A percentile compares a stretch with the other conserved stretches of the same genome.
phyloP scores from a whole-genome alignment of 306 rosid species.

The Neltuma alba region DNA sequence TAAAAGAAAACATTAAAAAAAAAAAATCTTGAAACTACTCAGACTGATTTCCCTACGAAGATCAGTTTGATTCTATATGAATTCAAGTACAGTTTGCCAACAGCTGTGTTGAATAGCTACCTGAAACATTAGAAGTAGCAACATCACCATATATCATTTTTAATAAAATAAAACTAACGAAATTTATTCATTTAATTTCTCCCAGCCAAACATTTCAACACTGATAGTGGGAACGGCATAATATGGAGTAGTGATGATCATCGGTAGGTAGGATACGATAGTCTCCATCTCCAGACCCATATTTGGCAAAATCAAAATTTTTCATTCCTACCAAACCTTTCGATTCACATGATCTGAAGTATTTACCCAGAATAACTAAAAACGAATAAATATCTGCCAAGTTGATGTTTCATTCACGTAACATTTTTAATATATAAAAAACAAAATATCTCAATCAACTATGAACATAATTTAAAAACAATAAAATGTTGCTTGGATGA shows the following conservation, averaged over 20 bases:
- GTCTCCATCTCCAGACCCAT: neutral
- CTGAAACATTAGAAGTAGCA: slow-evolving; percentile 9
- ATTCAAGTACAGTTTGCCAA: slow-evolving; percentile 11
- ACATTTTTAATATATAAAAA: neutral
- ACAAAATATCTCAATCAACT: neutral
- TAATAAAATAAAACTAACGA: neutral
- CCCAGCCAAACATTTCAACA: neutral
- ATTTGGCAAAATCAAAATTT: neutral
- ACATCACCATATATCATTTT: neutral
- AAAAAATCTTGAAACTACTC: neutral
- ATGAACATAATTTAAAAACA: neutral
- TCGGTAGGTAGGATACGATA: neutral
- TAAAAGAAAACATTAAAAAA: no score
- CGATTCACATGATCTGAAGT: neutral
- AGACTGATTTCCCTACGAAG: neutral
- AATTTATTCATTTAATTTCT: neutral
- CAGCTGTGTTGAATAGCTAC: neutral
- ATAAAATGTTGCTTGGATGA: neutral
- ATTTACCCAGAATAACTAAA: neutral
- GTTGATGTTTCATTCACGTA: neutral
- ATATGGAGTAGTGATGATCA: neutral
- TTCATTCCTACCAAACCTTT: neutral
- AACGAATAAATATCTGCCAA: neutral
- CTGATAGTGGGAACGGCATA: neutral
- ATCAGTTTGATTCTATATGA: neutral